Evolutionary conservation across 345 rosid species (phyloP), one percentile per base, ranked within the genome.

Genomic region (Sapria himalayana): DNA sequence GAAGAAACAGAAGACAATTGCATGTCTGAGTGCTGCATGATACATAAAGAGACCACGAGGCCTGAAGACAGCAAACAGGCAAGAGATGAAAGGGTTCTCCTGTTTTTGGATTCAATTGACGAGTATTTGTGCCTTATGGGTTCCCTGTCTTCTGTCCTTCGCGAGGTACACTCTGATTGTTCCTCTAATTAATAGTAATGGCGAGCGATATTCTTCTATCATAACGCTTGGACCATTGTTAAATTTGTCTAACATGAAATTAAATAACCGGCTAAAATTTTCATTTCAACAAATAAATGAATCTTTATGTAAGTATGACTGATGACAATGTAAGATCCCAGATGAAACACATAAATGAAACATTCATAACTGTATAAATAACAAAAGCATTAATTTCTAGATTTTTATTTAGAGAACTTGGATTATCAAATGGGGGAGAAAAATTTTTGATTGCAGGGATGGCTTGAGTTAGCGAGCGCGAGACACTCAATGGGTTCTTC

Each of bases 391-490:
- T n/a, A 36, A 11, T 39, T 37, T 35, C 34, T 9, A 24, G 16
- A n/a, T 51, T 9, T 24, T 19, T 15, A 15, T 25, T 24, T 3
- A 13, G 23, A 15, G 37, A 42, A 4, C 32, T 35, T 39, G 14
- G 1, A 3, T 19, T 6, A 6, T 38, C 7, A 7, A 15, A 15
- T 17, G 9, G 16, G 10, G 4, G 8, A 20, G 12, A 6, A 9
- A 6, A 36, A 3, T 39, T 29, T 35, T 3, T 12, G 4, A 31
- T 37, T 45, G 35, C 43, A 89, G 94, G 98, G 94, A 40, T 89
- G 98, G 98, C 48, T 89, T 42, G 85, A 89, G 41, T 43, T 89
- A 43, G 85, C 94, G 4, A 65, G 93, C 61, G 91, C 94, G 25
- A 58, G 93, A 20, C 93, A 82, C 47, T 74, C 94, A 2, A 79